Base-by-base conservation (phyloP, 2,329 filamentous ascomycete genomes). In the Cladophialophora carrionii region DNA sequence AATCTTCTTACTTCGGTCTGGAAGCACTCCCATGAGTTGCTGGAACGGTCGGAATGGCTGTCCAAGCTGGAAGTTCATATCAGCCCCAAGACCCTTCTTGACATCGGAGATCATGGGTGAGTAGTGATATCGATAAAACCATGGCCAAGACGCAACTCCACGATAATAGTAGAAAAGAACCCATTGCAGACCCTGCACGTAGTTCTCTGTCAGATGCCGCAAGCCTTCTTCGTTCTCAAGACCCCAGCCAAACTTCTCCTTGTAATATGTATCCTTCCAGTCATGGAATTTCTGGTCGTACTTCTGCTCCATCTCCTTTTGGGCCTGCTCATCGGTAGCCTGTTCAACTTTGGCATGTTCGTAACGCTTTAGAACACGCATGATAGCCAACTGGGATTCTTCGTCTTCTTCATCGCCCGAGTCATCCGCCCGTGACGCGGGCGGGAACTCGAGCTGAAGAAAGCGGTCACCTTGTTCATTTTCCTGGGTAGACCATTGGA, bases 161-260 rank as follows among this genome's bases (percentile, higher is more conserved):
- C 89, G 89, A 79, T 99, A 99, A 79, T 99, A 99, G 81, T 99
- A 99, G 78, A 90, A 97, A 57, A 99, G 82, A 51, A 99, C 95
- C 96, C 95, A 99, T 76, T 99, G 95, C 66, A 99, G 81, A 67
- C 95, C 95, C 78, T 99, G 91, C 6, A 99, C 92, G 73, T 99
- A 99, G 78, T 98, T 99, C 78, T 98, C 92, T 29, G 91, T 90
- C 66, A 99, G 82, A 69, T 90, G 88, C 61, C 83, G 88, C 74
- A 98, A 83, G 76, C 96, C 92, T 48, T 87, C 87, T 70, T 94
- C 89, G 72, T 91, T 89, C 55, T 92, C 89, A 10, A 90, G 82
- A 17, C 88, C 87, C 92, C 94, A 99, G 60, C 90, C 90, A 71
- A 97, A 97, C 76, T 98, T 99, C 63, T 87, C 86, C 69, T 86